phyloP scores from a whole-genome alignment of 345 rosid genomes.

The Barbarea vulgaris region DNA sequence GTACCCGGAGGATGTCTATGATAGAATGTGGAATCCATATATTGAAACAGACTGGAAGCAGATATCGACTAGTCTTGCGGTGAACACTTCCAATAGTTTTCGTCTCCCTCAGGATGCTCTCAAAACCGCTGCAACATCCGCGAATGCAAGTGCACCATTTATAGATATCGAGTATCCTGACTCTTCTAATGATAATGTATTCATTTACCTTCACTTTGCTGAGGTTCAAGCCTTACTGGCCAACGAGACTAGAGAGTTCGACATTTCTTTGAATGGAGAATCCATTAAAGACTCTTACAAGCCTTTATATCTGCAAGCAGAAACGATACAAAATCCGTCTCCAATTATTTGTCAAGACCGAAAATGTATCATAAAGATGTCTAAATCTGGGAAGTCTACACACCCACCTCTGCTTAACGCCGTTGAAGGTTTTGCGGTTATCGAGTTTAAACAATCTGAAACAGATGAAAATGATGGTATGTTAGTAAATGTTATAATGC shows the following conservation, averaged over 20 bases:
- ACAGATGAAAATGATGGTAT: constrained; percentile 33
- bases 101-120: constrained; percentile 27
- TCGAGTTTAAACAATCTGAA: constrained; percentile 16
- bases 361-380: not conserved
- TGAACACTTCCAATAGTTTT: constrained; percentile 8
- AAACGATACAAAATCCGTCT: not conserved
- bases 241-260: constrained; percentile 39
- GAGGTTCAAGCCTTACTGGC: constrained; percentile 31
- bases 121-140: constrained; percentile 43
- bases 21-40: constrained; percentile 20
- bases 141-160: constrained; percentile 37
- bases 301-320: constrained; percentile 23
- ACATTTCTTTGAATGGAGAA: constrained; percentile 23
- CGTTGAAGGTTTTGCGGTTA: constrained; percentile 21
- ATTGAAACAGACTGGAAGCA: not conserved
- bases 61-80: constrained; percentile 7
- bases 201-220: constrained; percentile 40
- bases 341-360: constrained; percentile 1
- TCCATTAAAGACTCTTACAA: constrained; percentile 9
- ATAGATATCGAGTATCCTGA: not conserved
- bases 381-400: constrained; percentile 14
- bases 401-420: constrained; percentile 43
- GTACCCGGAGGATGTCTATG: constrained; percentile 29
- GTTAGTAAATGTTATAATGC: not conserved
- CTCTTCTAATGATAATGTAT: constrained; percentile 15